Base-by-base conservation (phyloP, 1,139 yeast species). In the Chernovozyma aurita region DNA sequence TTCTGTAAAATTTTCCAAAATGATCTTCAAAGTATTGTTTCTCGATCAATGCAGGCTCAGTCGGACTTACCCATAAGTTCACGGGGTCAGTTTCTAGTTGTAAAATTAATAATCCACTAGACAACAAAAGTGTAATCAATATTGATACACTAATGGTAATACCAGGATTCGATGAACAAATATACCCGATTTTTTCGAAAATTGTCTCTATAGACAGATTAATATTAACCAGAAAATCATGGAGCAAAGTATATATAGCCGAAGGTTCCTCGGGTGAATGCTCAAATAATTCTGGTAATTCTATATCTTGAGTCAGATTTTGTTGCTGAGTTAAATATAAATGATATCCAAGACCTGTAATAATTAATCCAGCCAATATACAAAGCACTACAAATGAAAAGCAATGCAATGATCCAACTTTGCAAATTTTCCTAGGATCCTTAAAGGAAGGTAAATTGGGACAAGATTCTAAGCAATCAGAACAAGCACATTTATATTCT, bases 1-100 rank as follows among this genome's bases (percentile, higher is more conserved):
- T 76, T 49, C 97, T 72, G 61, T 83, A 92, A 68, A 94, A 92
- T 30, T 95, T 95, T 0, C 97, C 97, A 59, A 92, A 92, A 40
- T 78, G 75, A 13, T 72, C 68, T 53, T 92, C 96, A 53, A 80
- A 92, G 48, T 70, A 80, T 37, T 71, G 64, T 52, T 82, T 80
- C 50, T 92, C 81, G 31, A 73, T 65, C 41, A 72, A 81, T 13
- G 88, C 88, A 4, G 75, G 77, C n/a, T 94, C 85, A 17, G 63
- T 53, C 1, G 94, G 81, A 47, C 94, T 81, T 0, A 92, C 97
- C 98, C 98, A 92, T 28, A 92, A 63, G 43, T 80, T 76, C 1
- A 85, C 76, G 0, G 97, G 97, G 47, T 84, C 69, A 2, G 80
- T 80, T 52, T 90, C 97, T 24, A 90, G 65, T 30, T 77, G 60